phyloP scores from a whole-genome alignment of 169 alveolate species.

The Prorocentrum cordatum region DNA sequence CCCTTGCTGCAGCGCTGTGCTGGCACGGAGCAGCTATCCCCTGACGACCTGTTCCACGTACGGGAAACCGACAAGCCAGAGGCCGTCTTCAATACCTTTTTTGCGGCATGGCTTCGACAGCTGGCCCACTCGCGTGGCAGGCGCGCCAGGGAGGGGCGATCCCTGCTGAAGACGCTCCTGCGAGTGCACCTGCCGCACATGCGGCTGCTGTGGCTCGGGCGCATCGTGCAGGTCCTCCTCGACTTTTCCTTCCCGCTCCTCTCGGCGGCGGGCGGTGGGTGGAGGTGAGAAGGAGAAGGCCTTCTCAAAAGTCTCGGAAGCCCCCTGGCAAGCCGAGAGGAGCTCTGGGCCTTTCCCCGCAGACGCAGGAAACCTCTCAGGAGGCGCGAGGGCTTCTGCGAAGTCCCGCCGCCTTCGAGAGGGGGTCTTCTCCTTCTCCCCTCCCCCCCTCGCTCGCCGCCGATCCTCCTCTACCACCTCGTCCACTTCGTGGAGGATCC shows the following conservation, averaged over 20 bases:
- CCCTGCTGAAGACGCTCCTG: neutral
- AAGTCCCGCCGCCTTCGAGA: too few species aligned
- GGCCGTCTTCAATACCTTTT: too few species aligned
- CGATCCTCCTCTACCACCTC: constrained; percentile 9
- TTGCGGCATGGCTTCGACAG: neutral
- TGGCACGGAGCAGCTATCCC: constrained; percentile 10
- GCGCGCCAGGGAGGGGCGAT: neutral
- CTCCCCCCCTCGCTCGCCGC: too few species aligned
- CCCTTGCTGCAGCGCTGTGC: constrained; percentile 22
- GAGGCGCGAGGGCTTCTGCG: too few species aligned
- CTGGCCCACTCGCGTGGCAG: neutral
- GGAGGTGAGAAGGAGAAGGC: too few species aligned
- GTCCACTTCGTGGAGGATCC: constrained; percentile 20
- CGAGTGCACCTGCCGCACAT: neutral
- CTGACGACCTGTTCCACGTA: too few species aligned
- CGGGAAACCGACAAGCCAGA: neutral
- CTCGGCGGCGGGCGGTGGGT: too few species aligned
- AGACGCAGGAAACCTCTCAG: too few species aligned
- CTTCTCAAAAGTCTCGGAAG: too few species aligned
- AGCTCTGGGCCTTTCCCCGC: too few species aligned
- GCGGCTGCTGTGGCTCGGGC: neutral
- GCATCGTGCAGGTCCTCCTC: neutral
- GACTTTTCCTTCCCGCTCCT: constrained; percentile 14
- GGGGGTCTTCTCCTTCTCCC: too few species aligned
- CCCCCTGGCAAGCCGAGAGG: too few species aligned